Percentiles rank a stretch among this genome's conserved stretches.
These are phyloP conservation scores for Aspergillus ochraceoroseus DNA, from an alignment of 2,329 filamentous ascomycete genomes.

Conservation along the genomic window DNA sequence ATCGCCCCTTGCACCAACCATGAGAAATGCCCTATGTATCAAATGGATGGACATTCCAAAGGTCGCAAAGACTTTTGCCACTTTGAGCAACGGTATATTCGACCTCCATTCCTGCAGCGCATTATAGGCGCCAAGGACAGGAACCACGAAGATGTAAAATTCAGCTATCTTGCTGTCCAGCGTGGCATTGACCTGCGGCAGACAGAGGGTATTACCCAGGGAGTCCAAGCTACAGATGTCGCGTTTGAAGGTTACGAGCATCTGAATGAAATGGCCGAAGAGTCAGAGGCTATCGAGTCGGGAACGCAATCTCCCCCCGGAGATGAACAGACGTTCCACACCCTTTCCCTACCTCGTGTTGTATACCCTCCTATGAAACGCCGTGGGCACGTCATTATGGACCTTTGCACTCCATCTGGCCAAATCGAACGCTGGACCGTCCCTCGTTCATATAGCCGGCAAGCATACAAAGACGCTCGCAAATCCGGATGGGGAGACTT, in stretches of 20 bases:
- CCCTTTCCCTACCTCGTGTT: constrained; percentile 70
- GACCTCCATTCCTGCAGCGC: constrained; percentile 74
- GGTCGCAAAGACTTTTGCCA: constrained; percentile 87
- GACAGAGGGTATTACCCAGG: constrained; percentile 44
- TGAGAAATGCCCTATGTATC: constrained; percentile 81
- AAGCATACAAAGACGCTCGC: constrained; percentile 85
- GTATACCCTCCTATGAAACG: constrained; percentile 81
- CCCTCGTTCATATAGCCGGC: constrained; percentile 70
- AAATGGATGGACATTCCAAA: constrained; percentile 59
- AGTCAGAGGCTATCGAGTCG: constrained; percentile 10
- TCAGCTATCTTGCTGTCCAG: constrained; percentile 81
- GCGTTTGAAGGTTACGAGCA: constrained; percentile 71
- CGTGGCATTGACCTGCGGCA: constrained; percentile 62
- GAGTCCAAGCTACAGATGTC: constrained; percentile 54
- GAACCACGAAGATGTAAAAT: constrained; percentile 87
- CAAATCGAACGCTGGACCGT: constrained; percentile 91
- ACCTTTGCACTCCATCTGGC: constrained; percentile 82
- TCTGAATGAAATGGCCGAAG: constrained; percentile 29
- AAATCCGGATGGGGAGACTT: constrained; percentile 90
- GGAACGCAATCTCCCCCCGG: constrained; percentile 1
- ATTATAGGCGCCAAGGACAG: constrained; percentile 62
- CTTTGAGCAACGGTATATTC: constrained; percentile 82
- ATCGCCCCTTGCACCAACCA: constrained; percentile 78
- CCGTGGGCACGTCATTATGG: constrained; percentile 79
- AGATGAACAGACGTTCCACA: constrained; percentile 37